A percentile compares a stretch with the other conserved stretches of the same genome.
phyloP scores from a whole-genome alignment of 2,329 filamentous ascomycete genomes.

The Coniochaeta sp. region DNA sequence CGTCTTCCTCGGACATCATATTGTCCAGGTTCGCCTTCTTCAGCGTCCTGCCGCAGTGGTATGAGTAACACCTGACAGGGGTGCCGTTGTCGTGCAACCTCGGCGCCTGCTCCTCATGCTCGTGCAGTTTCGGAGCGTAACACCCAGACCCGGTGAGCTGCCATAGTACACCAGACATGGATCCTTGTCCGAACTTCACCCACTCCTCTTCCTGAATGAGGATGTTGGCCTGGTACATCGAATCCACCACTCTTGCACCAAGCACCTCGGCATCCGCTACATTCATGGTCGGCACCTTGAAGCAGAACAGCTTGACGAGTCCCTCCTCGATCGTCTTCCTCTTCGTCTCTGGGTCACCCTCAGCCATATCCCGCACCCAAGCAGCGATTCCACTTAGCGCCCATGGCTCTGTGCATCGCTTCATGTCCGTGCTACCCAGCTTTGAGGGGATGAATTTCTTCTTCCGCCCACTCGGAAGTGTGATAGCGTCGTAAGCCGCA shows the following conservation, averaged over 20 bases:
- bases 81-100: conserved; percentile 67
- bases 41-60: conserved; percentile 87
- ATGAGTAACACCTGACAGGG: conserved; percentile 78
- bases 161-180: conserved; percentile 83
- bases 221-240: conserved; percentile 73
- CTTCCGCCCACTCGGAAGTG: conserved; percentile 70
- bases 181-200: conserved; percentile 82
- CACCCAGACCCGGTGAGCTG: conserved; percentile 89
- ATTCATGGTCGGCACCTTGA: conserved; percentile 97
- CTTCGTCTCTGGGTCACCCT: conserved; percentile 83
- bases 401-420: conserved; percentile 84
- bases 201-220: conserved; percentile 90
- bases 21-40: conserved; percentile 88
- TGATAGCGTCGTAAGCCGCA: conserved; percentile 74
- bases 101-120: conserved; percentile 52
- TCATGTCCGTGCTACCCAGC: conserved; percentile 72
- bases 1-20: conserved; percentile 59
- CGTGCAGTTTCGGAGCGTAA: conserved; percentile 79
- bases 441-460: conserved; percentile 83
- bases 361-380: conserved; percentile 85
- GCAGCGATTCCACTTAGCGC: conserved; percentile 78
- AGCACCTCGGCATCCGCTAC: conserved; percentile 91
- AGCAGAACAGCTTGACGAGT: conserved; percentile 80
- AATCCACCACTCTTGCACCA: conserved; percentile 66
- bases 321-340: conserved; percentile 81